Percentiles rank a stretch among this genome's conserved stretches.
phyloP scores from a whole-genome alignment of 345 rosid species.

The Odontarrhena argentea region DNA sequence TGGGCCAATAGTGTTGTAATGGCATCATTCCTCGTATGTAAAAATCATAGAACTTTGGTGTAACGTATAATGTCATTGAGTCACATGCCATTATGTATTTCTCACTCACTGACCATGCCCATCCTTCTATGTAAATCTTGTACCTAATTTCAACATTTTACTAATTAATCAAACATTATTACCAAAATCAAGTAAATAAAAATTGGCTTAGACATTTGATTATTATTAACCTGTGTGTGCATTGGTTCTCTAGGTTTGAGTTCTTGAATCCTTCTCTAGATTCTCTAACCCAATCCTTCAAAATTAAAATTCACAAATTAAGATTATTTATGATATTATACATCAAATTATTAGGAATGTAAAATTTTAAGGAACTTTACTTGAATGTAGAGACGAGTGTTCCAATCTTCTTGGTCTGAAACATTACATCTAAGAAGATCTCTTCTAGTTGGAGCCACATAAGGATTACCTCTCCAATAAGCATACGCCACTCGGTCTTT shows the following conservation, averaged over 20 bases:
- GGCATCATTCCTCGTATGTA: constrained; percentile 67
- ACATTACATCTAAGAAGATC: constrained; percentile 51
- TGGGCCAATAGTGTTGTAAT: constrained; percentile 78
- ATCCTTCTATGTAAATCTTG: constrained; percentile 73
- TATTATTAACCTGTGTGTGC: constrained; percentile 55
- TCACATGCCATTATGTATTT: constrained; percentile 84
- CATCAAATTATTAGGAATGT: background rate
- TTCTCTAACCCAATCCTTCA: constrained; percentile 58
- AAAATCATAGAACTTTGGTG: constrained; percentile 59
- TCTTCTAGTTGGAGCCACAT: constrained; percentile 40
- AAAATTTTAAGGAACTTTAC: constrained; percentile 9
- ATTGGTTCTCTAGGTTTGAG: constrained; percentile 59
- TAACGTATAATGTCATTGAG: constrained; percentile 56
- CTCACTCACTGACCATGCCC: constrained; percentile 84
- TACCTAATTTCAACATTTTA: constrained; percentile 47
- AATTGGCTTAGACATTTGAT: background rate
- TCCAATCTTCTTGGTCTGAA: constrained; percentile 42
- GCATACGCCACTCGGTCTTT: constrained; percentile 59
- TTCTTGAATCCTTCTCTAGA: constrained; percentile 47
- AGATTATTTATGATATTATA: too few relatives aligned
- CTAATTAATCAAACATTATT: background rate
- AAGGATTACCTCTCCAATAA: constrained; percentile 65
- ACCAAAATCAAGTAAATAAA: background rate
- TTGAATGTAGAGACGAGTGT: constrained; percentile 44
- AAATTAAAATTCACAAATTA: too few relatives aligned